phyloP scores from a whole-genome alignment of 2,329 filamentous ascomycete genomes.

The Fusarium floridanum region DNA sequence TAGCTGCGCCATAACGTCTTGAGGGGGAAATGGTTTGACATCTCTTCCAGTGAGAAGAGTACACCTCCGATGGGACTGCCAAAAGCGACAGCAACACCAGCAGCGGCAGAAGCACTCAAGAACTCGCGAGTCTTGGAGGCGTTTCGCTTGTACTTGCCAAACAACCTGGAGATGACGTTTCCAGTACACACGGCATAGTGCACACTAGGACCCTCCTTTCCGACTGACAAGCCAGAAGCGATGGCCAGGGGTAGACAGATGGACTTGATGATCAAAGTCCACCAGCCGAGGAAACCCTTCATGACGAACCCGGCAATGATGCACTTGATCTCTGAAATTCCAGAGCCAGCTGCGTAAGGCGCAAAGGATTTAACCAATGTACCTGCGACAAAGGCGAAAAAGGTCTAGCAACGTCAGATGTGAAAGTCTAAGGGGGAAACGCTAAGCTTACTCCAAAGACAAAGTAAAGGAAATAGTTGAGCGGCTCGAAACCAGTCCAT shows the following conservation, averaged over 20 bases:
- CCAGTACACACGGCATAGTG: constrained; percentile 98
- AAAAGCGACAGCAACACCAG: constrained; percentile 96
- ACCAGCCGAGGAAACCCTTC: constrained; percentile 95
- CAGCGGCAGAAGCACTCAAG: constrained; percentile 91
- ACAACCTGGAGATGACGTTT: constrained; percentile 93
- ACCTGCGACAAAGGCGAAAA: constrained; percentile 86
- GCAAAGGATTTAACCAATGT: constrained; percentile 90
- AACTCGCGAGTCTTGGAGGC: constrained; percentile 96
- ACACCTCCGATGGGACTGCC: constrained; percentile 98
- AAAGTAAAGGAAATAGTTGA: constrained; percentile 92
- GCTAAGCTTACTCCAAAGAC: constrained; percentile 76
- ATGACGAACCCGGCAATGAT: constrained; percentile 99
- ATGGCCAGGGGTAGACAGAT: constrained; percentile 92
- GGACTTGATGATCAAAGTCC: constrained; percentile 95
- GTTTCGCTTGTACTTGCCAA: constrained; percentile 91
- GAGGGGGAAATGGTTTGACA: constrained; percentile 95
- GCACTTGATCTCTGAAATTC: constrained; percentile 99
- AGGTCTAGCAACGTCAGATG: constrained; percentile 60
- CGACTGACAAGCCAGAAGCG: constrained; percentile 91
- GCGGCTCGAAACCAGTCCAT: constrained; percentile 82
- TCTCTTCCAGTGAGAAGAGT: constrained; percentile 96
- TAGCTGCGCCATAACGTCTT: constrained; percentile 99
- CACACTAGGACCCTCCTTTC: constrained; percentile 98
- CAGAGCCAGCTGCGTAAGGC: constrained; percentile 94
- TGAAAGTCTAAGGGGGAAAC: background rate